phyloP scores from a whole-genome alignment of 2,329 filamentous ascomycete genomes.

The Leptographium flavum region DNA sequence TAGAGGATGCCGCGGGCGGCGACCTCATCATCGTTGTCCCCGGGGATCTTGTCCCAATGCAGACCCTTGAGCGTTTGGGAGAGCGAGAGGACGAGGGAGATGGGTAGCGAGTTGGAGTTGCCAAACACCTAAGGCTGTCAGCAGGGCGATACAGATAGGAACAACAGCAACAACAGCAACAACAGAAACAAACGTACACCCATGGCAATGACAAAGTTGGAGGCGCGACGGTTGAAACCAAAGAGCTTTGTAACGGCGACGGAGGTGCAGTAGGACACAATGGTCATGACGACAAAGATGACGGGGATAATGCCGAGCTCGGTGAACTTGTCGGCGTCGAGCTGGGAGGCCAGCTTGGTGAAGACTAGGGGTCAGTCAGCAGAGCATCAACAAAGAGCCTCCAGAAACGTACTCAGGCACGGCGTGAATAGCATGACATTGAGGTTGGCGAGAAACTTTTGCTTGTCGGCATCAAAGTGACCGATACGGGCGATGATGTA shows the following conservation, averaged over 20 bases:
- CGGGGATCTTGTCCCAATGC: conserved; percentile 83
- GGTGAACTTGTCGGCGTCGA: conserved; percentile 77
- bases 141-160: background rate
- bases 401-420: conserved; percentile 56
- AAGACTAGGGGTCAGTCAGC: conserved; percentile 50
- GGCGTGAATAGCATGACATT: conserved; percentile 96
- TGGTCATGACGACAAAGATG: conserved; percentile 80
- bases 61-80: conserved; percentile 84
- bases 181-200: conserved; percentile 40
- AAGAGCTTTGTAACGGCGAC: conserved; percentile 57
- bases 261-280: conserved; percentile 72
- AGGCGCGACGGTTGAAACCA: conserved; percentile 68
- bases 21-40: conserved; percentile 92
- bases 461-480: conserved; percentile 88
- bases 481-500: conserved; percentile 84
- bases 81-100: conserved; percentile 86
- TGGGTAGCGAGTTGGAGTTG: conserved; percentile 95
- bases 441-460: conserved; percentile 92
- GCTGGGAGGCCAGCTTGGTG: conserved; percentile 87
- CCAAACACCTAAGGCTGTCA: conserved; percentile 57
- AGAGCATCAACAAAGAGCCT: background rate
- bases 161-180: background rate
- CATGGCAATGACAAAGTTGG: conserved; percentile 96
- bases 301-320: conserved; percentile 90
- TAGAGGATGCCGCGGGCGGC: conserved; percentile 89